phyloP scores from a whole-genome alignment of 2,329 filamentous ascomycete species.

The Fusarium devonianum region DNA sequence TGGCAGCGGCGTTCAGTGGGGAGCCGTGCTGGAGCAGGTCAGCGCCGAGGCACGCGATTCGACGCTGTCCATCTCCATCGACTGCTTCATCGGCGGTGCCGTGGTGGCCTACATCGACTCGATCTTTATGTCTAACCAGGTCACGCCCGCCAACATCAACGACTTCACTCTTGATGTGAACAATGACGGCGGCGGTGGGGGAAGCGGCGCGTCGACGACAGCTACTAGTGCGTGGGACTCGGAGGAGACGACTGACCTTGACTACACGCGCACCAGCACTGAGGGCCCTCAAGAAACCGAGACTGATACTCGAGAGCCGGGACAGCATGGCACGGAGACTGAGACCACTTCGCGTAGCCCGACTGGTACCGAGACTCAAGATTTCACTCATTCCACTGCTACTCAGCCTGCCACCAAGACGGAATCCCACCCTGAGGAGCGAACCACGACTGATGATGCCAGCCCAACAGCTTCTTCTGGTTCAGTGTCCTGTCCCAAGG shows the following conservation, averaged over 20 bases:
- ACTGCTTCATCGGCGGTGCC: slow-evolving; percentile 6
- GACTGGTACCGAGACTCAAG: not conserved
- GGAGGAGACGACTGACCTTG: too few relatives aligned
- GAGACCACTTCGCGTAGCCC: too few relatives aligned
- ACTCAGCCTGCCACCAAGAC: not conserved
- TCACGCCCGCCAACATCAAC: slow-evolving; percentile 27
- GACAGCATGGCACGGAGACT: not conserved
- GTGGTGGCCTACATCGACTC: slow-evolving; percentile 24
- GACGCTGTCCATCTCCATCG: slow-evolving; percentile 3
- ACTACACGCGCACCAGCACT: too few relatives aligned
- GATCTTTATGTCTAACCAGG: slow-evolving; percentile 33
- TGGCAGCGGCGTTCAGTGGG: slow-evolving; percentile 2
- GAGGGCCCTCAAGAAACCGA: too few relatives aligned
- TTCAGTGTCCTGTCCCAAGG: not conserved
- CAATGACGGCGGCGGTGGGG: not conserved
- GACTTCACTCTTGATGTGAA: slow-evolving; percentile 17
- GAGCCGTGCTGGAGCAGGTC: slow-evolving; percentile 3
- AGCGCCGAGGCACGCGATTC: not conserved
- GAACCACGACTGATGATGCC: not conserved
- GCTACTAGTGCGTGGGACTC: not conserved
- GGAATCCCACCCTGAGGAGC: not conserved
- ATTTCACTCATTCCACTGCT: not conserved
- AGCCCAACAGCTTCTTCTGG: not conserved
- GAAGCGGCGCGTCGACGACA: not conserved
- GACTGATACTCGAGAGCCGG: not conserved